Evolutionary conservation across 2,329 filamentous ascomycete genomes (phyloP), one percentile per base, ranked within the genome.

Genomic region (Cladosporium sp.): DNA sequence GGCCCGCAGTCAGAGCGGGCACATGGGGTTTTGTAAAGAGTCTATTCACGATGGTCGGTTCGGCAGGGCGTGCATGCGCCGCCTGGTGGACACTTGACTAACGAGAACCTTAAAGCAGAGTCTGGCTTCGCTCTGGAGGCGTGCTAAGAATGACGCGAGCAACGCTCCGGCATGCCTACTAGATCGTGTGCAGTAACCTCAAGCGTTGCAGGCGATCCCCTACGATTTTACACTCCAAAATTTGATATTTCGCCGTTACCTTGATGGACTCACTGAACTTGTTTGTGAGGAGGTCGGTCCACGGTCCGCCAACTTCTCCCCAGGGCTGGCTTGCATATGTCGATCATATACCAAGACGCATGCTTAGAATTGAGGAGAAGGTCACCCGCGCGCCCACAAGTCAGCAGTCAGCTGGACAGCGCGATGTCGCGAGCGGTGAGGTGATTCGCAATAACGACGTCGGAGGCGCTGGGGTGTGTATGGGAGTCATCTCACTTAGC

Each of bases 11-110:
- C 46, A 50, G 40, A 49, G 57, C 57, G 57, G 57, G 60, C 60
- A 31, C 46, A 40, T 53, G 49, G 61, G 61, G 50, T 53, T 63
- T 63, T 63, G 44, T 37, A 63, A 63, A 63, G 50, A 63, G 61
- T 63, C 61, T 63, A 63, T 63, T 63, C 26, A 49, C 60, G 49
- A 49, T 28, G 28, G 46, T 35, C 46, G 60, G 28, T 55, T 50
- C 61, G 61, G 61, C 61, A 63, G 50, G 61, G 61, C 61, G 61
- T 63, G 50, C 50, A 44, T 56, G 50, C 33, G 61, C 61, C 26
- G 50, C 35, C 50, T 53, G 16, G 52, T 55, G 60, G 33, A 49
- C 44, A 62, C 31, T 56, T 56, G 61, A 63, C 61, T 63, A 63
- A 63, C 61, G 18, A 37, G 52, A 63, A 63, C 61, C 50, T 53